phyloP scores from a whole-genome alignment of 2,329 filamentous ascomycete genomes.

The Phoma herbarum region DNA sequence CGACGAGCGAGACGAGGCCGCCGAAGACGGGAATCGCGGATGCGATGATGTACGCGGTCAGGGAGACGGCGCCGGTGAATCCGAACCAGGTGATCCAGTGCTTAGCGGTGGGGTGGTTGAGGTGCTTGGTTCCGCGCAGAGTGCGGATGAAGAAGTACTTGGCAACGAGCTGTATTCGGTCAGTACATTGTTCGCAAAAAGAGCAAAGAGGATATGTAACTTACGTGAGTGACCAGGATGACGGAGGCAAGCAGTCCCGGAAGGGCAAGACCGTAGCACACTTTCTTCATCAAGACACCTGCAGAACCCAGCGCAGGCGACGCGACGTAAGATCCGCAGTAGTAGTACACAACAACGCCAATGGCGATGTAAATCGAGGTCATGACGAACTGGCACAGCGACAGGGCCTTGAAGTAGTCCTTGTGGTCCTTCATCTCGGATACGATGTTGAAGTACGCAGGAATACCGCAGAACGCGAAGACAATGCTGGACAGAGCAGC shows the following conservation, averaged over 20 bases:
- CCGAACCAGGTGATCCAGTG: slow-evolving; percentile 65
- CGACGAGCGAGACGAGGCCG: slow-evolving; percentile 23
- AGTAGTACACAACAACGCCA: slow-evolving; percentile 67
- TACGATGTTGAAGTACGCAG: slow-evolving; percentile 69
- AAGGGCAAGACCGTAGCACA: slow-evolving; percentile 65
- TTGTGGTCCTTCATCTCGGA: slow-evolving; percentile 68
- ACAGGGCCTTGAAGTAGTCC: slow-evolving; percentile 69
- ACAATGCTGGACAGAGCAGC: slow-evolving; percentile 66
- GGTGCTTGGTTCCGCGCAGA: slow-evolving; percentile 60
- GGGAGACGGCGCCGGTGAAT: slow-evolving; percentile 51
- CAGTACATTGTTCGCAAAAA: not conserved
- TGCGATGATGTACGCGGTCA: slow-evolving; percentile 24
- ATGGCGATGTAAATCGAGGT: slow-evolving; percentile 66
- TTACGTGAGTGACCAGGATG: slow-evolving; percentile 21
- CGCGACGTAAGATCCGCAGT: slow-evolving; percentile 69
- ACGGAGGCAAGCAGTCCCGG: slow-evolving; percentile 18
- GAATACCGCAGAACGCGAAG: slow-evolving; percentile 63
- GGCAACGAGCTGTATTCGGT: slow-evolving; percentile 56
- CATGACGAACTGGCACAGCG: slow-evolving; percentile 66
- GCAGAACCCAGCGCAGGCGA: slow-evolving; percentile 69
- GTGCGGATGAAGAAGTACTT: slow-evolving; percentile 67
- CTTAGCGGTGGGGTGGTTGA: slow-evolving; percentile 60
- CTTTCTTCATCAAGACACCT: slow-evolving; percentile 67
- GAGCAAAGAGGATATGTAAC: slow-evolving; percentile 38
- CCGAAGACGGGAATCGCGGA: slow-evolving; percentile 23